Conservation (phyloP, 108 stramenopile genomes). For the Cyclostephanos tholiformis region DNA sequence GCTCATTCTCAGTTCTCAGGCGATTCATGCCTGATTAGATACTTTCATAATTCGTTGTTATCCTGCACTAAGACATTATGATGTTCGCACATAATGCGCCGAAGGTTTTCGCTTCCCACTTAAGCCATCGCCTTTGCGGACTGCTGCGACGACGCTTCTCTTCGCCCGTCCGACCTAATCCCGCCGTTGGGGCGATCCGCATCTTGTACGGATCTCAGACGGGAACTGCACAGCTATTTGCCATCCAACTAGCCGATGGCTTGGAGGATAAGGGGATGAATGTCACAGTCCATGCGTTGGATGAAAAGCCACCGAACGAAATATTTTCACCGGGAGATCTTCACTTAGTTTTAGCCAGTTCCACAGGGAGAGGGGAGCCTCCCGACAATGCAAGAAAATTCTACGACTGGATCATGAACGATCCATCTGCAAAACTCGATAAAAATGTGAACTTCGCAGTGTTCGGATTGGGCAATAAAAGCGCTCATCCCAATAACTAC, state of each 20-base stretch:
- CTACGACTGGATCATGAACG: slow-evolving; percentile 58
- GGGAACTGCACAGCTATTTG: slow-evolving; percentile 94
- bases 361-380: slow-evolving; percentile 77
- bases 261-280: slow-evolving; percentile 41
- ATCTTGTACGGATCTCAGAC: slow-evolving; percentile 87
- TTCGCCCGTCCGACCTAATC: neutral
- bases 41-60: too few species aligned
- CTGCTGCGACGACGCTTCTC: slow-evolving; percentile 14
- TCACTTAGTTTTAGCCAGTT: slow-evolving; percentile 60
- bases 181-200: slow-evolving; percentile 26
- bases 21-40: too few species aligned
- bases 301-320: slow-evolving; percentile 54
- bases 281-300: slow-evolving; percentile 43
- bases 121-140: neutral
- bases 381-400: slow-evolving; percentile 79
- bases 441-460: slow-evolving; percentile 59
- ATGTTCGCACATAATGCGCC: too few species aligned
- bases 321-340: slow-evolving; percentile 13
- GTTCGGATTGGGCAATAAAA: slow-evolving; percentile 90
- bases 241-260: slow-evolving; percentile 70
- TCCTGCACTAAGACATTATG: too few species aligned
- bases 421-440: slow-evolving; percentile 11
- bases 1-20: too few species aligned
- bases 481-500: slow-evolving; percentile 87
- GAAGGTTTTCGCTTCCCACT: too few species aligned